Evolutionary conservation across 1,284 basidiomycete genomes (phyloP).

Genomic region (Sphagnurus paluster): DNA sequence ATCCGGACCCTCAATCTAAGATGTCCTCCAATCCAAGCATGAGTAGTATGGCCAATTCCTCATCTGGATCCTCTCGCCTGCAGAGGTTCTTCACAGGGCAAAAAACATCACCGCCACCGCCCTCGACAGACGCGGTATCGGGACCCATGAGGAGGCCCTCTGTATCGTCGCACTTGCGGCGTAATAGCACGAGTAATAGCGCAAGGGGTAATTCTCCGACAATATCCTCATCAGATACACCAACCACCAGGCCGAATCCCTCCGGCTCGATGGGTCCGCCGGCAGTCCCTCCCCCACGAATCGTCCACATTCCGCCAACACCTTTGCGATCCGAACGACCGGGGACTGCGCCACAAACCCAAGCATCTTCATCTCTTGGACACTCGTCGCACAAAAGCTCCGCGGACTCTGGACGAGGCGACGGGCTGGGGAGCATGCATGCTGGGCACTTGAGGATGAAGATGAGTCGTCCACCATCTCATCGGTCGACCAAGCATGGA

Average conservation of each 20-base stretch:
- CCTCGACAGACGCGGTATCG: constrained; percentile 20
- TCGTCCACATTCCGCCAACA: constrained; percentile 45
- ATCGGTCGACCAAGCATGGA: constrained; percentile 49
- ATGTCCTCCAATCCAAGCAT: constrained; percentile 10
- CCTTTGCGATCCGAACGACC: constrained; percentile 31
- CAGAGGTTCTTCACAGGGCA: constrained; percentile 19
- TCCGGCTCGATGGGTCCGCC: constrained; percentile 25
- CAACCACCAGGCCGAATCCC: constrained; percentile 11
- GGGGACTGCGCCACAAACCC: constrained; percentile 15
- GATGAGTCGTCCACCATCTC: constrained; percentile 12
- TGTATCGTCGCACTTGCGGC: constrained; percentile 17
- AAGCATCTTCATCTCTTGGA: constrained; percentile 11
- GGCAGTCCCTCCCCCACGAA: constrained; percentile 24
- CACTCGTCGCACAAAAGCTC: constrained; percentile 17
- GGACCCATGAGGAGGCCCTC: constrained; percentile 21
- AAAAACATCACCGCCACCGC: constrained; percentile 15
- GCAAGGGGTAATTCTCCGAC: constrained; percentile 13
- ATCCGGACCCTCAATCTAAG: constrained; percentile 24
- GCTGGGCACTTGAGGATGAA: constrained; percentile 14
- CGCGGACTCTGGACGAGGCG: constrained; percentile 18
- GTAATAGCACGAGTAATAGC: constrained; percentile 18
- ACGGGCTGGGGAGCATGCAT: constrained; percentile 19
- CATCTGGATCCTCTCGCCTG: constrained; percentile 19
- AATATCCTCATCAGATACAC: constrained; percentile 8
- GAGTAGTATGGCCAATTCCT: constrained; percentile 18